Percentiles rank a stretch among this genome's conserved stretches.
phyloP scores from a whole-genome alignment of 108 stramenopile genomes.

The Asterionellopsis glacialis region DNA sequence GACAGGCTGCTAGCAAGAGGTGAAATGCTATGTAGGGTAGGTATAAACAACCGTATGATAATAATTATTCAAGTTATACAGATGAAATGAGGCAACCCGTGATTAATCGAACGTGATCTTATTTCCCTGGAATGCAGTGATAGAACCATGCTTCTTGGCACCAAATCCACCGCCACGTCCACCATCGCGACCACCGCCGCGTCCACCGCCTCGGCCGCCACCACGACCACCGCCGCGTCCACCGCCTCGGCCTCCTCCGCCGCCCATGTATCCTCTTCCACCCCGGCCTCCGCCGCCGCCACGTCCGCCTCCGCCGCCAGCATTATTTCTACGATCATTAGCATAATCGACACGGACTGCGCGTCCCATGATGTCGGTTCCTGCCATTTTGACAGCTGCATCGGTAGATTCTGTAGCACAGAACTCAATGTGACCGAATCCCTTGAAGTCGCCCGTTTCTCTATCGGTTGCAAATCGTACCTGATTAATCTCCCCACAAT shows the following conservation, averaged over 20 bases:
- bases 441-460: slow-evolving; percentile 97
- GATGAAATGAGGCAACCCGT: too few relatives aligned
- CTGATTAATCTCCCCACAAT: slow-evolving; percentile 85
- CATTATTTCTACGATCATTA: slow-evolving; percentile 33
- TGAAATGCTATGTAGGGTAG: too few relatives aligned
- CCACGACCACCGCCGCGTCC: slow-evolving; percentile 54
- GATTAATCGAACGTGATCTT: slow-evolving; percentile 90
- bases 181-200: slow-evolving; percentile 56
- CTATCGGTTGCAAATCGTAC: slow-evolving; percentile 94
- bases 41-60: too few relatives aligned
- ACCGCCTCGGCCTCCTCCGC: slow-evolving; percentile 68
- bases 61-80: too few relatives aligned
- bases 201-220: slow-evolving; percentile 63
- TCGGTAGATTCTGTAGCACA: slow-evolving; percentile 81
- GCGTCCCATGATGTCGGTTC: slow-evolving; percentile 83
- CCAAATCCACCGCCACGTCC: slow-evolving; percentile 25
- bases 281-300: slow-evolving; percentile 57
- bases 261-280: slow-evolving; percentile 46
- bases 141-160: slow-evolving; percentile 73
- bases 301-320: slow-evolving; percentile 47
- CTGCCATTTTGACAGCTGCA: slow-evolving; percentile 84
- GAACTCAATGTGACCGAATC: slow-evolving; percentile 96
- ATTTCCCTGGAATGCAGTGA: slow-evolving; percentile 79
- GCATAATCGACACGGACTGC: slow-evolving; percentile 90
- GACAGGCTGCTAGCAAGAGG: too few relatives aligned